A percentile compares a stretch with the other conserved stretches of the same genome.
Conservation (phyloP, 768 basidiomycete genomes). For the Termitomyces sp. region DNA sequence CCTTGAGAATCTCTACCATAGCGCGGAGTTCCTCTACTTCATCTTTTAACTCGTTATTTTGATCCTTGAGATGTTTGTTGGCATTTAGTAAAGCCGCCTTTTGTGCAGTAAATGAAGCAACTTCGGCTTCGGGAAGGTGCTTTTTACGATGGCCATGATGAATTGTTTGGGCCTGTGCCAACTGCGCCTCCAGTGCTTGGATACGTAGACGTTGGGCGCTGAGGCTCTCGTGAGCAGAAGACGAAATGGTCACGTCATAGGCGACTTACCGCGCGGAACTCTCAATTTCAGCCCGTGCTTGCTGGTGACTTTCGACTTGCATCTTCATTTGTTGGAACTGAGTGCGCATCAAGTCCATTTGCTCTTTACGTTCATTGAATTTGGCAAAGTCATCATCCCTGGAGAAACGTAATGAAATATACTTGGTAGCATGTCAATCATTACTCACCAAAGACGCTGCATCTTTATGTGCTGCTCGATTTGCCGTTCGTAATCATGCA, state of each 20-base stretch:
- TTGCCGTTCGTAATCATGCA: conserved; percentile 82
- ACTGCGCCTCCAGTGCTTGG: conserved; percentile 53
- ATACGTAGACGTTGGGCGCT: conserved; percentile 58
- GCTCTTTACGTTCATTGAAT: conserved; percentile 58
- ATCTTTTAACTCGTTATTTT: conserved; percentile 44
- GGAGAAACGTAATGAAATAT: not conserved
- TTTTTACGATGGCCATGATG: conserved; percentile 30
- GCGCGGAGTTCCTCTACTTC: conserved; percentile 58
- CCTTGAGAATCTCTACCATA: conserved; percentile 64
- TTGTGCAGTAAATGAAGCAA: conserved; percentile 39
- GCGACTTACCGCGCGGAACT: conserved; percentile 53
- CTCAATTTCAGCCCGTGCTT: conserved; percentile 47
- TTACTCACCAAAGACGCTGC: conserved; percentile 68
- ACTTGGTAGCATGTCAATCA: not conserved
- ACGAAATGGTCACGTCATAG: not conserved
- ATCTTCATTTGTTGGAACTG: conserved; percentile 64
- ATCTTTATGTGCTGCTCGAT: conserved; percentile 77
- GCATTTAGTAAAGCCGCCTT: conserved; percentile 38
- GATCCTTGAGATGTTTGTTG: conserved; percentile 50
- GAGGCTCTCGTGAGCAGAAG: not conserved
- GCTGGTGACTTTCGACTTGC: conserved; percentile 52
- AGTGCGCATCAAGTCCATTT: conserved; percentile 49
- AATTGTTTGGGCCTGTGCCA: conserved; percentile 33
- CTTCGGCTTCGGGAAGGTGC: conserved; percentile 30
- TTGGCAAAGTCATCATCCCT: conserved; percentile 76